Conservation (phyloP, 345 rosid species). For the Eucalyptus marginata region DNA sequence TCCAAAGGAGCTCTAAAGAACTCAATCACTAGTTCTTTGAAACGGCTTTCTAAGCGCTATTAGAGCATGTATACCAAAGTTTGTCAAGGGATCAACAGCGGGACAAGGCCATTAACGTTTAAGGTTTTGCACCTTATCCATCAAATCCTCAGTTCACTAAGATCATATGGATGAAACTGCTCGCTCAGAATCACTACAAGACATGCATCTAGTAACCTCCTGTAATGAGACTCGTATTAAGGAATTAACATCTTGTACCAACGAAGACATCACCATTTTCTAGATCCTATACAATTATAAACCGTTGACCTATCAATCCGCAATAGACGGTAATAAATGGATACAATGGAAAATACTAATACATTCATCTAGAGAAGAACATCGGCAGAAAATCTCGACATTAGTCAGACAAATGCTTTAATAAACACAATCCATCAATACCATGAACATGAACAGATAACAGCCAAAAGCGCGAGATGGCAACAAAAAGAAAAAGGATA, state of each 20-base stretch:
- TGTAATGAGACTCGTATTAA: background rate
- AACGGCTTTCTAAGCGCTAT: background rate
- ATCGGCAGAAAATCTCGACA: background rate
- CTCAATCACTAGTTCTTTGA: background rate
- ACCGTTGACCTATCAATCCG: rapidly evolving
- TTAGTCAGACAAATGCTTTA: background rate
- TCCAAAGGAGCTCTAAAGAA: background rate
- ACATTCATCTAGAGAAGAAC: background rate
- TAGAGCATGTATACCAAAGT: background rate
- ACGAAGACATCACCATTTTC: background rate
- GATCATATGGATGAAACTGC: background rate
- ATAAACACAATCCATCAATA: background rate
- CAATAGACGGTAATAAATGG: background rate
- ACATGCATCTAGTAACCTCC: background rate
- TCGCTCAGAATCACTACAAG: background rate
- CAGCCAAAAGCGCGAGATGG: background rate
- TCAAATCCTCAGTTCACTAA: background rate
- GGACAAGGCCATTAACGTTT: background rate
- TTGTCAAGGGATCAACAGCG: background rate
- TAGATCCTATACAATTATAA: background rate
- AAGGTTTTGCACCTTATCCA: background rate
- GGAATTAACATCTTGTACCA: background rate
- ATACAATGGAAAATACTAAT: background rate
- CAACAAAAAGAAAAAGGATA: conserved; percentile 44
- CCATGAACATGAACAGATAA: background rate